Base-by-base conservation (phyloP, 495 filamentous ascomycete species). In the Mycothermus thermophilus region DNA sequence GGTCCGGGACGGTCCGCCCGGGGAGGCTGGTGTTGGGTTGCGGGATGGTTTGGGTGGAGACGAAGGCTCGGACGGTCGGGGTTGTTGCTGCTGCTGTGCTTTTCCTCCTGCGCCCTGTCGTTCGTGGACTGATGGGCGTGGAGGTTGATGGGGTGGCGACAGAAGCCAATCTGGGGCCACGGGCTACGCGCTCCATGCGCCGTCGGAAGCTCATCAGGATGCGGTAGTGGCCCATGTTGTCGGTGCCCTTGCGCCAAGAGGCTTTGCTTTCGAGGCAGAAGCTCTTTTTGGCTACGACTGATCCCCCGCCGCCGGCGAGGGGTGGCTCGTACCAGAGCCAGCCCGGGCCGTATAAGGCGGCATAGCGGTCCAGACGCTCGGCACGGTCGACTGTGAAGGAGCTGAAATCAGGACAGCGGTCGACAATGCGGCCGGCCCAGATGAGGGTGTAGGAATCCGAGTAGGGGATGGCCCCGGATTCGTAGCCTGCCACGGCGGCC, bases 271-370 rank as follows among this genome's bases (percentile, higher is more conserved):
- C 35, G 9, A 52, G 46, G 27, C 56, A 54, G 22, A 50, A 3
- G 28, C 46, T 52, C 32, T 53, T 58, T 30, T 52, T 59, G 20
- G 49, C 54, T 7, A 47, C 14, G 12, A 36, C 36, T 9, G 32
- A 25, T 9, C 24, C 20, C 9, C 15, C 32, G 27, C 45, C 21
- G 11, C 11, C 26, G 17, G 41, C 31, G 9, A 70, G 48, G 0
- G 66, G 64, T 2, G 62, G 59, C 38, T 70, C 66, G 26, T 62
- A 61, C 63, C 63, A 70, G 20, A 70, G 48, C 63, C 64, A 67
- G 13, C 62, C 62, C 10, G 52, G 46, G 15, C 64, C 64, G 38
- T 64, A 40, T 17, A 32, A 30, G 8, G 33, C 47, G 13, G 11
- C 31, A 39, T 67, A 68, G 7, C 44, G 50, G 38, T 63, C 58